phyloP scores from a whole-genome alignment of 805 yeast species.

The Ogataea ramenticola region DNA sequence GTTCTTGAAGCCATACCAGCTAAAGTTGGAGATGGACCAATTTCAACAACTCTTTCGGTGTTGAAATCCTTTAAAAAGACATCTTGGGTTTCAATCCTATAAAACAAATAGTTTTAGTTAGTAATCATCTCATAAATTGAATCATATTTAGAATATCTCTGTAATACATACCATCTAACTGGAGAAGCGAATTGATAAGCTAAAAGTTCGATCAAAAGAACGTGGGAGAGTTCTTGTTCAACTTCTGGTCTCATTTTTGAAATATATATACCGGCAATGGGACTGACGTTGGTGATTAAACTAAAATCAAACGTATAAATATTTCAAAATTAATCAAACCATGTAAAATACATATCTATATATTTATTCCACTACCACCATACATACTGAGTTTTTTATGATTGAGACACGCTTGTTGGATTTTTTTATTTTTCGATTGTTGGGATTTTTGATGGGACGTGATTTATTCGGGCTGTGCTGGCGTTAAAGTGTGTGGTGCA shows the following conservation, averaged over 20 bases:
- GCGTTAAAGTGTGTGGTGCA: no score
- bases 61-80: conserved; percentile 90
- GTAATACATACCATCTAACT: conserved; percentile 86
- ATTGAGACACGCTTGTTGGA: neutral
- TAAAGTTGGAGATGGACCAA: conserved; percentile 97
- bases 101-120: neutral
- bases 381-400: no score
- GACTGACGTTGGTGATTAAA: neutral
- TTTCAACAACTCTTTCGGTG: conserved; percentile 95
- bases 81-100: conserved; percentile 91
- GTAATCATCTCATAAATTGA: no score
- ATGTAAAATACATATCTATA: no score
- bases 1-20: conserved; percentile 99
- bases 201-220: conserved; percentile 86
- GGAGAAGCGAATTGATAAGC: conserved; percentile 99
- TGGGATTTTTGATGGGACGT: neutral
- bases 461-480: no score
- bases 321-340: no score
- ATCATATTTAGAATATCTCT: no score
- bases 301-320: neutral
- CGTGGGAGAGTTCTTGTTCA: conserved; percentile 95
- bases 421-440: neutral
- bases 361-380: neutral
- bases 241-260: conserved; percentile 78
- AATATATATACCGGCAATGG: neutral